Conservation (phyloP, 768 basidiomycete genomes). For the Melanogaster broomeanus region DNA sequence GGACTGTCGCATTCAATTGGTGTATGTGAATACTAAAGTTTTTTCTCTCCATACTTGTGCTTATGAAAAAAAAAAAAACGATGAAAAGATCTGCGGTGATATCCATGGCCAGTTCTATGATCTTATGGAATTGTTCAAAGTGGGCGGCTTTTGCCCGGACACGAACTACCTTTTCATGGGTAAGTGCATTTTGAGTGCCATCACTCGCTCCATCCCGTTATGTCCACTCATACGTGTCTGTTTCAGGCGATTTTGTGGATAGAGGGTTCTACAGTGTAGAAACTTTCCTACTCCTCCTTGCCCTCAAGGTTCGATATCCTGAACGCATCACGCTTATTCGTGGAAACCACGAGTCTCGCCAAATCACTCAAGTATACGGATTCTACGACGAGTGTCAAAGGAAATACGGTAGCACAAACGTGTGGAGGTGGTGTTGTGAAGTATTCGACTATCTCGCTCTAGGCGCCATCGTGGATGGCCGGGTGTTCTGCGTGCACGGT, state of each 20-base stretch:
- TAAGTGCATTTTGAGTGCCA: slow-evolving; percentile 36
- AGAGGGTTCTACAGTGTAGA: slow-evolving; percentile 97
- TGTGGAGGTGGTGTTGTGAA: slow-evolving; percentile 98
- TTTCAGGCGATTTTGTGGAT: slow-evolving; percentile 93
- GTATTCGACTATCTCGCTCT: slow-evolving; percentile 97
- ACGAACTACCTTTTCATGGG: slow-evolving; percentile 98
- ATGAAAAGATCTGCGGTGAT: slow-evolving; percentile 81
- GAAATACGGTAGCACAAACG: slow-evolving; percentile 91
- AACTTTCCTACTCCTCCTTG: slow-evolving; percentile 91
- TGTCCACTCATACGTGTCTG: slow-evolving; percentile 8
- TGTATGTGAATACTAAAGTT: background rate
- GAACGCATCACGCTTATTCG: slow-evolving; percentile 96
- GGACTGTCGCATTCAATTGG: slow-evolving; percentile 10
- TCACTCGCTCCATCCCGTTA: slow-evolving; percentile 5
- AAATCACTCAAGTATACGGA: slow-evolving; percentile 95
- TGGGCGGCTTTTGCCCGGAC: slow-evolving; percentile 89
- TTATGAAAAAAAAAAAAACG: slow-evolving; percentile 6
- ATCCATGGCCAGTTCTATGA: slow-evolving; percentile 98
- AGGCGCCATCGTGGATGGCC: slow-evolving; percentile 94
- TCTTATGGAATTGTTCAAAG: slow-evolving; percentile 91
- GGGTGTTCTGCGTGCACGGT: slow-evolving; percentile 97
- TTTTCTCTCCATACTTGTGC: slow-evolving; percentile 9
- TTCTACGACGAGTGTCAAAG: slow-evolving; percentile 97
- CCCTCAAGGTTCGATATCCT: slow-evolving; percentile 95
- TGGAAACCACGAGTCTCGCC: slow-evolving; percentile 96